Conservation (phyloP, 176 grass and related monocot genomes). For the Juncus effusus region DNA sequence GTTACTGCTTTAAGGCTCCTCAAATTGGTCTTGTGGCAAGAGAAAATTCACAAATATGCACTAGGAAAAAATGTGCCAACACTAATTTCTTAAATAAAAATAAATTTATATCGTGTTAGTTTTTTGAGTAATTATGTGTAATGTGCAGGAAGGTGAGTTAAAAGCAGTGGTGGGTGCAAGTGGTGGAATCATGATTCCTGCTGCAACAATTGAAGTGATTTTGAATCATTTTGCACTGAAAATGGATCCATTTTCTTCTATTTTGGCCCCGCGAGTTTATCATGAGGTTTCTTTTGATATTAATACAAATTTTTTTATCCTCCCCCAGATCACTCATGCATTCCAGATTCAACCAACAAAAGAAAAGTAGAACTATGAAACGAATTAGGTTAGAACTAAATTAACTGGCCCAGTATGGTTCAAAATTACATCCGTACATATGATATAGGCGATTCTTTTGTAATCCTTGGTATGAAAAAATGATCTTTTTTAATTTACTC, state of each 20-base stretch:
- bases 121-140: background rate
- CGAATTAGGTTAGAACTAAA: background rate
- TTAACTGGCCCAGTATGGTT: background rate
- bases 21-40: no score
- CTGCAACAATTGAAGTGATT: conserved; percentile 56
- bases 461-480: no score
- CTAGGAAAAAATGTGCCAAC: background rate
- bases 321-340: background rate
- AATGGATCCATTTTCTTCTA: conserved; percentile 76
- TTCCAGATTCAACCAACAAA: no score
- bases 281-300: conserved; percentile 45
- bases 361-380: no score
- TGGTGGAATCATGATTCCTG: conserved; percentile 72
- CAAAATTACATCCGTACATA: background rate
- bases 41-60: no score
- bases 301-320: background rate
- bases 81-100: no score
- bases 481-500: no score
- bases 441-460: background rate
- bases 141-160: conserved; percentile 58
- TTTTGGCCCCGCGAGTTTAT: conserved; percentile 67
- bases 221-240: conserved; percentile 74
- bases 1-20: no score
- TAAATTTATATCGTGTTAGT: background rate
- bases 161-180: conserved; percentile 67